phyloP scores from a whole-genome alignment of 139 green algal species.

The Auxenochlorella pyrenoidosa region DNA sequence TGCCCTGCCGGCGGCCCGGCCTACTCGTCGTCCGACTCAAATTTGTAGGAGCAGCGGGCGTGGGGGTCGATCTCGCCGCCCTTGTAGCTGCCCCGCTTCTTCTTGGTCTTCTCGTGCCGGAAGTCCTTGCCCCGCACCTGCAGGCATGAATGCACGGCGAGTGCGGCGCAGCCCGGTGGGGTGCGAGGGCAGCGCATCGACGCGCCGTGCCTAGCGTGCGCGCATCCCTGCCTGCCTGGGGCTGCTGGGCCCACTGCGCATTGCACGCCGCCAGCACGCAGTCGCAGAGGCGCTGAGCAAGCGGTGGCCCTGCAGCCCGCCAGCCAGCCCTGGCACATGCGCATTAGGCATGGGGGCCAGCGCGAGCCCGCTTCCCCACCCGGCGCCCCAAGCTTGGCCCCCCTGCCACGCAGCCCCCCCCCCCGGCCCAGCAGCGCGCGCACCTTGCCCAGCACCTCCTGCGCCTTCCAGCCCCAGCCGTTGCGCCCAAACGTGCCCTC shows the following conservation, averaged over 20 bases:
- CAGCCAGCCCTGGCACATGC: too few relatives aligned
- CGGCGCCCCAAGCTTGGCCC: too few relatives aligned
- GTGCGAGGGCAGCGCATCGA: neutral
- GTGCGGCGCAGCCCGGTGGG: neutral
- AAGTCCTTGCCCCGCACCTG: slow-evolving; percentile 90
- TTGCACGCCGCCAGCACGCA: too few relatives aligned
- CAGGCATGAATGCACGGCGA: neutral
- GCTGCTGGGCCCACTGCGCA: too few relatives aligned
- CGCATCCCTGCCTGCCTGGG: too few relatives aligned
- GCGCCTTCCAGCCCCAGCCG: slow-evolving; percentile 95
- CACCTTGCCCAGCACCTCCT: slow-evolving; percentile 86
- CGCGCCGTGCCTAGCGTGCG: neutral
- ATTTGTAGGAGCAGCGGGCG: slow-evolving; percentile 91
- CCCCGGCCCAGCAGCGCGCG: neutral
- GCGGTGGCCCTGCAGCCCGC: too few relatives aligned
- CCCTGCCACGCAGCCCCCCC: neutral
- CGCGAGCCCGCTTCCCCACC: neutral
- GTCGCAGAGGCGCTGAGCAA: too few relatives aligned
- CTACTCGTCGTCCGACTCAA: slow-evolving; percentile 64
- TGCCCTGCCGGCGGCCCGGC: too few relatives aligned
- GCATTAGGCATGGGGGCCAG: too few relatives aligned
- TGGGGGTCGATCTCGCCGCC: slow-evolving; percentile 89
- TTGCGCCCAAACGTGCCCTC: slow-evolving; percentile 71
- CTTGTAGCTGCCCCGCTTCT: slow-evolving; percentile 96
- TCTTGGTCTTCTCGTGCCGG: slow-evolving; percentile 99